A percentile compares a stretch with the other conserved stretches of the same genome.
Evolutionary conservation across 2,329 filamentous ascomycete species (phyloP).

Genomic region (Aquanectria penicillioides): DNA sequence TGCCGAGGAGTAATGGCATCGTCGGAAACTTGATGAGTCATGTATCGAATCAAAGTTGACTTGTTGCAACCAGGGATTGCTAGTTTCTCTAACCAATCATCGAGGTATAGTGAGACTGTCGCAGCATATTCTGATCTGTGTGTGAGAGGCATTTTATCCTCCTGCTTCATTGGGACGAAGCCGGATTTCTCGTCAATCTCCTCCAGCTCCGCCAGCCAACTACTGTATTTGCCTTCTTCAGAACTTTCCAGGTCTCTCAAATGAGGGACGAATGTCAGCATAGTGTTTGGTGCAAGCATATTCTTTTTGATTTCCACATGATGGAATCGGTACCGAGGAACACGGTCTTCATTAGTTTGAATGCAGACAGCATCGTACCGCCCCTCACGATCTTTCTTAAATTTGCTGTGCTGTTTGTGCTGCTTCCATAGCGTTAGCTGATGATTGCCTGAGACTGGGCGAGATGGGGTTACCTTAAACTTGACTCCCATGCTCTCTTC

Average conservation of each 20-base stretch:
- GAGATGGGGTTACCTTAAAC: conserved; percentile 56
- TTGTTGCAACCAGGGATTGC: conserved; percentile 62
- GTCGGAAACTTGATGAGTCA: conserved; percentile 60
- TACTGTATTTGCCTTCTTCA: conserved; percentile 65
- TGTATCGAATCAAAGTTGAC: conserved; percentile 62
- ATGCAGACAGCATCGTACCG: conserved; percentile 56
- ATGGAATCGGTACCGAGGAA: conserved; percentile 68
- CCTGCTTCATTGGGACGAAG: conserved; percentile 63
- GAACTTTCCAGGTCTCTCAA: conserved; percentile 65
- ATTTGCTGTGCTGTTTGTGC: conserved; percentile 54
- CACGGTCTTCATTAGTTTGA: conserved; percentile 60
- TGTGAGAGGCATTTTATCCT: conserved; percentile 60
- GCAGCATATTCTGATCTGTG: conserved; percentile 63
- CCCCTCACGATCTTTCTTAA: conserved; percentile 56
- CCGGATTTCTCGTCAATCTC: conserved; percentile 67
- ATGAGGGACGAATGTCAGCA: conserved; percentile 69
- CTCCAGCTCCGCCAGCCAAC: conserved; percentile 67
- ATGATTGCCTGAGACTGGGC: background rate
- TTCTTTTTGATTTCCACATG: conserved; percentile 69
- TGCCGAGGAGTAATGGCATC: conserved; percentile 64
- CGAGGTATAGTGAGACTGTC: conserved; percentile 62
- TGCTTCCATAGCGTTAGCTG: conserved; percentile 32
- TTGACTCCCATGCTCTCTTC: conserved; percentile 59
- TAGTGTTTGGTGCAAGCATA: conserved; percentile 67
- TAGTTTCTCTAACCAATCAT: conserved; percentile 62